Conservation (phyloP, 2,329 filamentous ascomycete species). For the Ceratocystis cubensis region DNA sequence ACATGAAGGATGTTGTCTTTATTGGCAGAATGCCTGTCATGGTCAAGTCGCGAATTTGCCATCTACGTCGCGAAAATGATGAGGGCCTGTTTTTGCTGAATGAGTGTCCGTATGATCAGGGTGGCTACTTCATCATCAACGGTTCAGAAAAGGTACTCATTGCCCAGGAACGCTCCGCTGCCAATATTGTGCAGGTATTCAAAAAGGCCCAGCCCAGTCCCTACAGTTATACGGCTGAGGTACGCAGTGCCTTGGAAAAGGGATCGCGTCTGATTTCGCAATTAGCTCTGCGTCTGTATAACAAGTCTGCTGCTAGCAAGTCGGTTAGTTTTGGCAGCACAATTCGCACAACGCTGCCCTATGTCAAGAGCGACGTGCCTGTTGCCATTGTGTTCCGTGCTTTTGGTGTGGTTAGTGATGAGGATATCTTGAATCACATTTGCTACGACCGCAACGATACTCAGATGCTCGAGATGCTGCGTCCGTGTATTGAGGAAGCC, state of each 20-base stretch:
- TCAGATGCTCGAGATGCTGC: constrained; percentile 94
- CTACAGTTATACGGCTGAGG: constrained; percentile 88
- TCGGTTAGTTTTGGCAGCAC: constrained; percentile 66
- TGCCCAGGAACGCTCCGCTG: constrained; percentile 90
- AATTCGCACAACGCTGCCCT: constrained; percentile 81
- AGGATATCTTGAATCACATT: constrained; percentile 96
- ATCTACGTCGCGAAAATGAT: constrained; percentile 70
- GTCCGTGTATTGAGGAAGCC: constrained; percentile 92
- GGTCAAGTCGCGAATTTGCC: constrained; percentile 94
- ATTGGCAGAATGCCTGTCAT: constrained; percentile 95
- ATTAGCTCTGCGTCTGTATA: constrained; percentile 77
- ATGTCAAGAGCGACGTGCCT: constrained; percentile 85
- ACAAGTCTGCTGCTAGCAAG: constrained; percentile 68
- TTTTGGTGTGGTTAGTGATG: constrained; percentile 87
- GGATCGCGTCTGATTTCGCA: constrained; percentile 90
- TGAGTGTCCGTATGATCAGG: constrained; percentile 96
- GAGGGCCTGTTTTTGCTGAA: constrained; percentile 82
- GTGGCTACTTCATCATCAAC: constrained; percentile 98
- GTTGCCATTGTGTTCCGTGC: constrained; percentile 94
- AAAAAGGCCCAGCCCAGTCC: constrained; percentile 90
- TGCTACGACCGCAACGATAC: constrained; percentile 92
- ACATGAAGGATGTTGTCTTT: constrained; percentile 63
- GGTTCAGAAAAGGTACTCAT: constrained; percentile 97
- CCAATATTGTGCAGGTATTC: constrained; percentile 98
- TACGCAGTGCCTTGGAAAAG: constrained; percentile 90